Evolutionary conservation across 768 basidiomycete genomes (phyloP), one percentile per base, ranked within the genome.

Genomic region (Paxillus involutus): DNA sequence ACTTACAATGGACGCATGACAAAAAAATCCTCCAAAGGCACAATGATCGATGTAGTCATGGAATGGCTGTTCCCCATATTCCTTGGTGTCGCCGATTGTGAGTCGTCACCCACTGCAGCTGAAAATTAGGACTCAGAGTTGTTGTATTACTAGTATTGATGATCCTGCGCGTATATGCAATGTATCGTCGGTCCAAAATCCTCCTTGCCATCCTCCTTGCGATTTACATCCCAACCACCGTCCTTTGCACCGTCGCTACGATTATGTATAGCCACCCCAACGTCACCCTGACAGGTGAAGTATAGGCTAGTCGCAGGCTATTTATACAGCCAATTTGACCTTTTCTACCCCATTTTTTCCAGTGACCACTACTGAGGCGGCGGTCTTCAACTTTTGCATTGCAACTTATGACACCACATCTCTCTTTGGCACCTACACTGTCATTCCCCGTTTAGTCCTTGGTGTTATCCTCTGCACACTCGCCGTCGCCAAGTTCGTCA

Each of bases 161-260:
- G 61, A 47, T 60, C 17, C 47, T 63, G 11, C 62, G 61, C 13
- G 52, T 63, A 1, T 51, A 47, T 24, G 49, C 58, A 16, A 63
- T 63, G 42, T 63, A 53, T 50, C 6, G 39, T 13, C 45, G 21
- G 29, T 63, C 61, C 19, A 60, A n/a, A 14, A 16, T 1, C 3
- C 30, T 63, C 4, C 24, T 60, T 1, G 4, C 6, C n/a, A 11
- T 55, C 14, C 55, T 63, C 16, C 11, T 63, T 3, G 29, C 17
- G 5, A 12, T 57, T 9, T 57, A 37, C 21, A 17, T 43, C 8
- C 6, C 43, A 0, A 42, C 50, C 8, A 30, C 50, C 0, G n/a
- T 60, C 19, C 8, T 46, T 7, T 13, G 44, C 10, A 6, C 57
- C 7, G 33, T 53, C 17, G 59, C 51, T 26, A 29, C 44, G 0